These are phyloP conservation scores for Pseudocercospora cruenta DNA, from an alignment of 2,329 filamentous ascomycete species.

Conservation along the genomic window DNA sequence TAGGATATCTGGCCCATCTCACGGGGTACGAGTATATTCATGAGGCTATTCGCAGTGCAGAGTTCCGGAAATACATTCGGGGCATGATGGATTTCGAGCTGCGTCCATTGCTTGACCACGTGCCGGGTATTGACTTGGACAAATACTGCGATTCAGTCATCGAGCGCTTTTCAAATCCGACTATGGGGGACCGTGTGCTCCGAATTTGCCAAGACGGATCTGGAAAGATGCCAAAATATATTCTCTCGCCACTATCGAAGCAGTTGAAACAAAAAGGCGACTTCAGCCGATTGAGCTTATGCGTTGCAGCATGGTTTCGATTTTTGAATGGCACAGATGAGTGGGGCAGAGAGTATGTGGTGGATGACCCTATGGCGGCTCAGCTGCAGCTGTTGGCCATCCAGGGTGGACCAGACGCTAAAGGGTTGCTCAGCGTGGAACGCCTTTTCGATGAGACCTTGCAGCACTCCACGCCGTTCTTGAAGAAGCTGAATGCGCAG, in stretches of 20 bases:
- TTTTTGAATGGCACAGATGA: neutral
- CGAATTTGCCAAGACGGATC: neutral
- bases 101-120: neutral
- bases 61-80: neutral
- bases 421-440: neutral
- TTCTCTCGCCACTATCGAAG: neutral
- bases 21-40: neutral
- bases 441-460: neutral
- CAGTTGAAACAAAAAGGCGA: neutral
- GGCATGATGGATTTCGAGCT: neutral
- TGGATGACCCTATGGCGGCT: neutral
- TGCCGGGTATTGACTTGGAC: neutral
- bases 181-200: neutral
- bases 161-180: neutral
- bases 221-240: neutral
- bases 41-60: neutral
- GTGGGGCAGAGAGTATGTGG: neutral
- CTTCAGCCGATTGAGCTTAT: neutral
- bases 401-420: neutral
- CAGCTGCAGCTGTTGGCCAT: neutral
- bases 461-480: neutral
- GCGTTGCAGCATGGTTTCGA: neutral
- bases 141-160: neutral
- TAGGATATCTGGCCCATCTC: neutral
- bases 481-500: neutral